These are phyloP conservation scores for Erythrophleum fordii DNA, from an alignment of 306 rosid species.

Conservation along the genomic window DNA sequence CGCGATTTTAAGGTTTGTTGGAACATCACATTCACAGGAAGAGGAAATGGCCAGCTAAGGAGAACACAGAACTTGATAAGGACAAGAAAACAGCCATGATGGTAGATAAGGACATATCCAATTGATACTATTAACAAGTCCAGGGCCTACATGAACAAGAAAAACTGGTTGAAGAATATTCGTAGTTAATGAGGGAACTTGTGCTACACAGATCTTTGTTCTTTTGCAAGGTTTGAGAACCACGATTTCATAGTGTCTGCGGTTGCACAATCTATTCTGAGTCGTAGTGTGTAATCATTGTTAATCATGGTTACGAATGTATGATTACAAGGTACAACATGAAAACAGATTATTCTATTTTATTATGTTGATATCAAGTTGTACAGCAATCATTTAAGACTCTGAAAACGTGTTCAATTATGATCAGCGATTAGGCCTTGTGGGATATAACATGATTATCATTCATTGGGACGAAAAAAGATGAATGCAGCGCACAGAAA, in stretches of 20 bases:
- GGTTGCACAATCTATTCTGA: not conserved
- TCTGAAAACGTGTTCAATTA: not conserved
- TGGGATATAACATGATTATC: no score
- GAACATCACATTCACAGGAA: not conserved
- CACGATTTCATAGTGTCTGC: not conserved
- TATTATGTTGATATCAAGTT: not conserved
- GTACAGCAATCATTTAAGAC: not conserved
- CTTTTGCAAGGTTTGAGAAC: not conserved
- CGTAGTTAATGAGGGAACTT: not conserved
- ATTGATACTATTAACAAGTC: not conserved
- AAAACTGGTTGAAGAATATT: slow-evolving; percentile 33
- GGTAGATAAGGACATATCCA: not conserved
- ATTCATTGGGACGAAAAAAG: not conserved
- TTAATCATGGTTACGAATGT: not conserved
- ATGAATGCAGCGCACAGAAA: no score
- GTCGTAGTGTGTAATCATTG: no score
- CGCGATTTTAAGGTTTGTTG: not conserved
- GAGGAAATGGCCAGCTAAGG: slow-evolving; percentile 8
- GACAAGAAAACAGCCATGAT: not conserved
- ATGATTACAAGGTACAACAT: not conserved
- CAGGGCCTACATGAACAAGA: not conserved
- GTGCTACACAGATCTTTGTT: not conserved
- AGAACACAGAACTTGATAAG: not conserved
- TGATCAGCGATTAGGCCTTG: not conserved
- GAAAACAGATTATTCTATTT: not conserved